Evolutionary conservation across 169 alveolate genomes (phyloP).

Genomic region (Cyclospora cayetanensis): DNA sequence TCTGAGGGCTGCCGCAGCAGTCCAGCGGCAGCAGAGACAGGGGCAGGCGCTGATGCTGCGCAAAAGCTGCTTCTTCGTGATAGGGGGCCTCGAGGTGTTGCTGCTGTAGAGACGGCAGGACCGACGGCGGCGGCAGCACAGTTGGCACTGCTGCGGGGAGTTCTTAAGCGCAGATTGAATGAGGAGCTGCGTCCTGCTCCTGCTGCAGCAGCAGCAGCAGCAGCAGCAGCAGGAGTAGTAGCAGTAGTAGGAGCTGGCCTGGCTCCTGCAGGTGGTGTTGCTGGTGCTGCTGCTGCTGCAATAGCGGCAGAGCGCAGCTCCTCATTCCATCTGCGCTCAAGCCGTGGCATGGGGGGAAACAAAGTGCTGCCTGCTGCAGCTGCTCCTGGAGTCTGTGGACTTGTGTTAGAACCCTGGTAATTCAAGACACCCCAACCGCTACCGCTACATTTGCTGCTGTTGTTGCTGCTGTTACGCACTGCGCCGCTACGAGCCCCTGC

Average conservation of each 20-base stretch:
- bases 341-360: neutral
- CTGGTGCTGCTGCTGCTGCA: neutral
- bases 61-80: neutral
- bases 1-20: neutral
- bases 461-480: neutral
- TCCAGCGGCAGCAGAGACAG: neutral
- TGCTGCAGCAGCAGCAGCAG: neutral
- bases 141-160: neutral
- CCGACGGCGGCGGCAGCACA: neutral
- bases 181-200: neutral
- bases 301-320: neutral
- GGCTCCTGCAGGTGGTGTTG: neutral
- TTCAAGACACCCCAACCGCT: neutral
- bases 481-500: neutral
- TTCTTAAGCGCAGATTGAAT: neutral
- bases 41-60: neutral
- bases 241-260: neutral
- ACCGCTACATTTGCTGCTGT: constrained; percentile 24
- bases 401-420: neutral
- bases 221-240: neutral
- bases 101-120: neutral
- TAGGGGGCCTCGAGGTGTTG: neutral
- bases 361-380: neutral
- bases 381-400: constrained; percentile 23
- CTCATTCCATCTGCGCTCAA: neutral